Conservation (phyloP, 2,329 filamentous ascomycete species). For the Aureobasidium pullulans region DNA sequence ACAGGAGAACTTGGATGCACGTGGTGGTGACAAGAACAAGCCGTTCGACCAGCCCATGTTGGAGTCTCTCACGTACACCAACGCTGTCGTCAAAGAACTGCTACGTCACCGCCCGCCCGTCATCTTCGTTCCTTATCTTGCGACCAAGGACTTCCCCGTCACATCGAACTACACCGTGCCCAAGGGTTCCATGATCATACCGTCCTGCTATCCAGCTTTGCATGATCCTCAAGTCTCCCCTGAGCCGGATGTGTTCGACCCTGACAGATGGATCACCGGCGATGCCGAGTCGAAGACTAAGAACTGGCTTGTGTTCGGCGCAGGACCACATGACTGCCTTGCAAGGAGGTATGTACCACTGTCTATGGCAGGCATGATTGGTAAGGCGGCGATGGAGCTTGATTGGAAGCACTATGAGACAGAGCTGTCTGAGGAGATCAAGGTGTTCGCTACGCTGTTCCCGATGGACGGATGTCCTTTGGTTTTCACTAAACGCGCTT, state of each 20-base stretch:
- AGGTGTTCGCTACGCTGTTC: constrained; percentile 97
- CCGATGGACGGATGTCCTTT: constrained; percentile 47
- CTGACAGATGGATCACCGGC: constrained; percentile 83
- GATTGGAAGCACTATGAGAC: constrained; percentile 91
- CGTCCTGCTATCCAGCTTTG: constrained; percentile 80
- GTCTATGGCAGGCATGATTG: constrained; percentile 7
- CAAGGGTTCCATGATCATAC: constrained; percentile 92
- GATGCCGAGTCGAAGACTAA: constrained; percentile 86
- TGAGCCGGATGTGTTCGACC: constrained; percentile 80
- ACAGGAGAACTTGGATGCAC: constrained; percentile 52
- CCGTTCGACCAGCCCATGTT: constrained; percentile 31
- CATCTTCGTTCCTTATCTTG: constrained; percentile 54
- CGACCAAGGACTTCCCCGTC: constrained; percentile 90
- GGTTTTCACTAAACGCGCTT: neutral
- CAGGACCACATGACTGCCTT: constrained; percentile 90
- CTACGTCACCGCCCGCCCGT: constrained; percentile 47
- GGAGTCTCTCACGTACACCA: constrained; percentile 45
- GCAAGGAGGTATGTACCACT: constrained; percentile 44
- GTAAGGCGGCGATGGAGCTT: constrained; percentile 49
- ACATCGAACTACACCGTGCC: constrained; percentile 75
- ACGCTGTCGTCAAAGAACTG: constrained; percentile 47
- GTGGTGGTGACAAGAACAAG: constrained; percentile 2
- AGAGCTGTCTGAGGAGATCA: constrained; percentile 80
- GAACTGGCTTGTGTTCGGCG: constrained; percentile 97
- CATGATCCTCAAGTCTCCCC: constrained; percentile 89